Evolutionary conservation across 2,329 filamentous ascomycete species (phyloP).

Genomic region (Curvularia sp.): DNA sequence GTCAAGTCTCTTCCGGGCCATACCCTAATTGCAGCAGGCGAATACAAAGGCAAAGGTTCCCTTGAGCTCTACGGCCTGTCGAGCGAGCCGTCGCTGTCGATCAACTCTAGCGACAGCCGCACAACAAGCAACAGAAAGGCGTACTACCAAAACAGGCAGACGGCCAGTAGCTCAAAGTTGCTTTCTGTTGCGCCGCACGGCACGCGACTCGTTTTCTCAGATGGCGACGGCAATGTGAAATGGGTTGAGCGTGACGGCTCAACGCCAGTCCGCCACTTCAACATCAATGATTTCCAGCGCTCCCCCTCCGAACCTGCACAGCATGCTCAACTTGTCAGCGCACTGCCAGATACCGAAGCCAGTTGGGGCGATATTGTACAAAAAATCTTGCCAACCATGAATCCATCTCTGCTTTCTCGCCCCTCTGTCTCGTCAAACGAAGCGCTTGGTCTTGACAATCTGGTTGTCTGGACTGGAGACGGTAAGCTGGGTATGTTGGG

Average conservation of each 20-base stretch:
- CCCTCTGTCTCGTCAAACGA: conserved; percentile 8
- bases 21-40: conserved; percentile 81
- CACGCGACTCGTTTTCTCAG: conserved; percentile 79
- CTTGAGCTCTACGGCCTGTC: conserved; percentile 81
- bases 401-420: conserved; percentile 38
- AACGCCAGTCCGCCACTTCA: conserved; percentile 62
- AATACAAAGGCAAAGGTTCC: conserved; percentile 90
- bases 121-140: conserved; percentile 53
- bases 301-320: not conserved
- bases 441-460: conserved; percentile 61
- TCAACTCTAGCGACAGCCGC: conserved; percentile 39
- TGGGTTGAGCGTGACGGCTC: conserved; percentile 89
- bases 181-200: conserved; percentile 84
- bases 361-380: conserved; percentile 70
- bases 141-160: conserved; percentile 73
- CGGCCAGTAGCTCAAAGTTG: conserved; percentile 79
- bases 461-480: conserved; percentile 89
- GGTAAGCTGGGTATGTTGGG: conserved; percentile 73
- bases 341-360: not conserved
- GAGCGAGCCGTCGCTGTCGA: conserved; percentile 40
- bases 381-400: conserved; percentile 70
- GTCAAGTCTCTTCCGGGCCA: conserved; percentile 64
- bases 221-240: conserved; percentile 82
- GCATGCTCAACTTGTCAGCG: conserved; percentile 5
- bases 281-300: conserved; percentile 58